phyloP scores from a whole-genome alignment of 805 yeast species.

The Metschnikowia shivogae region DNA sequence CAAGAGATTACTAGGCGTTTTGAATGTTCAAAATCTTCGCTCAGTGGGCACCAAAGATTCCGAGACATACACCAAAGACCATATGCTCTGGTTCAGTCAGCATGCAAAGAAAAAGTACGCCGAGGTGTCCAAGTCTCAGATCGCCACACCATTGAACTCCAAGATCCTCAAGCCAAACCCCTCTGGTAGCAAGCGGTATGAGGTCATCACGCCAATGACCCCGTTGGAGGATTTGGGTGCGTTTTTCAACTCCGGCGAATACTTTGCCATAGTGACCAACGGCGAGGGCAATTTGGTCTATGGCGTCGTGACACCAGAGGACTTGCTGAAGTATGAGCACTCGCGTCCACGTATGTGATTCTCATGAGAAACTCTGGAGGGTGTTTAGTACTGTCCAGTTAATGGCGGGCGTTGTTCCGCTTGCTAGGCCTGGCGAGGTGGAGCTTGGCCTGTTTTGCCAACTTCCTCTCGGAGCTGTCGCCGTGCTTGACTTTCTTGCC shows the following conservation, averaged over 20 bases:
- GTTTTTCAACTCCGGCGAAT: slow-evolving; percentile 47
- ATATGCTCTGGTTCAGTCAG: slow-evolving; percentile 44
- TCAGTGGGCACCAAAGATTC: slow-evolving; percentile 16
- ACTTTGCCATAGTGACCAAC: slow-evolving; percentile 57
- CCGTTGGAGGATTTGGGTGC: slow-evolving; percentile 50
- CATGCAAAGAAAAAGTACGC: slow-evolving; percentile 32
- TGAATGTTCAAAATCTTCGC: slow-evolving; percentile 39
- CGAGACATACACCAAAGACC: slow-evolving; percentile 20
- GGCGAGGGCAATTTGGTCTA: slow-evolving; percentile 48
- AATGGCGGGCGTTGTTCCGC: background rate
- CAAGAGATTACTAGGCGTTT: slow-evolving; percentile 46
- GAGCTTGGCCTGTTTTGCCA: slow-evolving; percentile 60
- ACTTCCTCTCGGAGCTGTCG: slow-evolving; percentile 66
- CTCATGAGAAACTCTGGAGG: background rate
- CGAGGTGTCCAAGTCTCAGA: slow-evolving; percentile 14
- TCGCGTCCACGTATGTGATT: slow-evolving; percentile 18
- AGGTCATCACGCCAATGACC: slow-evolving; percentile 49
- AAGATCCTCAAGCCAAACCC: slow-evolving; percentile 33
- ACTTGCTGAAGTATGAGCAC: slow-evolving; percentile 23
- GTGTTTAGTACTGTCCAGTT: background rate
- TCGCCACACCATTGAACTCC: slow-evolving; percentile 23
- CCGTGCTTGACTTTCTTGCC: slow-evolving; percentile 62
- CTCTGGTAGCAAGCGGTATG: slow-evolving; percentile 31
- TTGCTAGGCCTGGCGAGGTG: slow-evolving; percentile 18
- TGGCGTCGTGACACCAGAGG: slow-evolving; percentile 50